Evolutionary conservation across 371 early-diverging fungal species (phyloP).

Genomic region (Syncephalastrum monosporum): DNA sequence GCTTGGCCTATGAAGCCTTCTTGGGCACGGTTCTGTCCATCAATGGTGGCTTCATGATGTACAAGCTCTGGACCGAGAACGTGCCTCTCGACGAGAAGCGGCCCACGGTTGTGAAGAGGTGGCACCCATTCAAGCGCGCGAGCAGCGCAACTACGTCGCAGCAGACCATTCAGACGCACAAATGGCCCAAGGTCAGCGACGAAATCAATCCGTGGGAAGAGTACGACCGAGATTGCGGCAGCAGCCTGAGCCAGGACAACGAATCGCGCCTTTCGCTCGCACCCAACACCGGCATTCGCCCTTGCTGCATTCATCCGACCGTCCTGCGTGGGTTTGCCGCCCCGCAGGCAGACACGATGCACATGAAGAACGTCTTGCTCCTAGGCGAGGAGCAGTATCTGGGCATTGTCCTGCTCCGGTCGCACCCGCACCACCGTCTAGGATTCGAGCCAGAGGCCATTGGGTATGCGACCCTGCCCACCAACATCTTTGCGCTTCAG

Average conservation of each 20-base stretch:
- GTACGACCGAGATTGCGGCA: neutral
- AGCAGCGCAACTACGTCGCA: slow-evolving; percentile 13
- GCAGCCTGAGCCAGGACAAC: slow-evolving; percentile 3
- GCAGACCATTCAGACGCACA: slow-evolving; percentile 14
- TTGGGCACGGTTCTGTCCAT: slow-evolving; percentile 37
- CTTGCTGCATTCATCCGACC: slow-evolving; percentile 50
- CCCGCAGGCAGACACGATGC: slow-evolving; percentile 37
- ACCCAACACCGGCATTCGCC: slow-evolving; percentile 22
- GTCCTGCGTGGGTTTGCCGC: slow-evolving; percentile 40
- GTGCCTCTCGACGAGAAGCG: slow-evolving; percentile 1
- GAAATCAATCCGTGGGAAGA: slow-evolving; percentile 34
- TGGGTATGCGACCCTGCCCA: slow-evolving; percentile 40
- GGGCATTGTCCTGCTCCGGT: slow-evolving; percentile 34
- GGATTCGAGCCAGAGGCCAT: slow-evolving; percentile 53
- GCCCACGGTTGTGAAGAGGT: neutral
- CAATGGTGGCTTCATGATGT: slow-evolving; percentile 47
- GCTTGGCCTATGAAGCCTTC: slow-evolving; percentile 46
- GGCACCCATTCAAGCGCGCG: slow-evolving; percentile 4
- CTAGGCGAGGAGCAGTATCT: slow-evolving; percentile 47
- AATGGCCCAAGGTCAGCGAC: slow-evolving; percentile 38
- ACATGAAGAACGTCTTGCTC: slow-evolving; percentile 44
- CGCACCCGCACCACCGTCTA: slow-evolving; percentile 40
- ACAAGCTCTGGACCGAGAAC: slow-evolving; percentile 43
- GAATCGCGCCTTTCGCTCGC: slow-evolving; percentile 34
- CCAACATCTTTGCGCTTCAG: slow-evolving; percentile 34